phyloP scores from a whole-genome alignment of 2,329 filamentous ascomycete species.

The Calonectria multiphialidica region DNA sequence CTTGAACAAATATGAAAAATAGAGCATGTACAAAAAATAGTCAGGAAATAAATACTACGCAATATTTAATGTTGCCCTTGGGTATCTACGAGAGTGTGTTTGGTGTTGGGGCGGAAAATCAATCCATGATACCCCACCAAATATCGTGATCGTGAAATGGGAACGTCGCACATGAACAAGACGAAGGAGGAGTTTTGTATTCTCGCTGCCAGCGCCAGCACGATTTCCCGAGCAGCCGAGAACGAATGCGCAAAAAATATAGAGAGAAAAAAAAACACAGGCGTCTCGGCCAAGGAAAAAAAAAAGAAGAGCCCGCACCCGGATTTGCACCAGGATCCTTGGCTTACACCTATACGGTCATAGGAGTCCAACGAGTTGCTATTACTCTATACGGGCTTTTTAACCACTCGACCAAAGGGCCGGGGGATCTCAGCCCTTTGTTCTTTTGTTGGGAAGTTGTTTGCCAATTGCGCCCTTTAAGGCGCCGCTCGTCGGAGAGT shows the following conservation, averaged over 20 bases:
- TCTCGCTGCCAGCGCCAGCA: not conserved
- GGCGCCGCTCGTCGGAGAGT: not conserved
- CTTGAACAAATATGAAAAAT: not conserved
- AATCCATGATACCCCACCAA: not conserved
- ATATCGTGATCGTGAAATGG: not conserved
- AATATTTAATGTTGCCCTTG: not conserved
- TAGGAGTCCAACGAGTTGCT: conserved; percentile 53
- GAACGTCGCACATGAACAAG: not conserved
- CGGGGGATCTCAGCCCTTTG: not conserved
- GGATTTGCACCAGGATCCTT: conserved; percentile 54
- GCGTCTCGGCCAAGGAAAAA: not conserved
- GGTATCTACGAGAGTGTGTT: not conserved
- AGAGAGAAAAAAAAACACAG: not conserved
- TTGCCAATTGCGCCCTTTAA: conserved; percentile 30
- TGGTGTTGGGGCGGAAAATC: not conserved
- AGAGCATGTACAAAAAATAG: not conserved
- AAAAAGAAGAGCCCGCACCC: conserved; percentile 46
- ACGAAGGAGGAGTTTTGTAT: not conserved
- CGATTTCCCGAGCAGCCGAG: not conserved
- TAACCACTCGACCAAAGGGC: conserved; percentile 40
- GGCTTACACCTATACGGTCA: conserved; percentile 45
- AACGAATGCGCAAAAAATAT: not conserved
- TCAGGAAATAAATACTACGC: not conserved
- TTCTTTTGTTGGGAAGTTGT: conserved; percentile 24
- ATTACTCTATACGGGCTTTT: conserved; percentile 50